These are phyloP conservation scores for Backusella tarrabulga DNA, from an alignment of 192 early-diverging fungal genomes.

Conservation along the genomic window DNA sequence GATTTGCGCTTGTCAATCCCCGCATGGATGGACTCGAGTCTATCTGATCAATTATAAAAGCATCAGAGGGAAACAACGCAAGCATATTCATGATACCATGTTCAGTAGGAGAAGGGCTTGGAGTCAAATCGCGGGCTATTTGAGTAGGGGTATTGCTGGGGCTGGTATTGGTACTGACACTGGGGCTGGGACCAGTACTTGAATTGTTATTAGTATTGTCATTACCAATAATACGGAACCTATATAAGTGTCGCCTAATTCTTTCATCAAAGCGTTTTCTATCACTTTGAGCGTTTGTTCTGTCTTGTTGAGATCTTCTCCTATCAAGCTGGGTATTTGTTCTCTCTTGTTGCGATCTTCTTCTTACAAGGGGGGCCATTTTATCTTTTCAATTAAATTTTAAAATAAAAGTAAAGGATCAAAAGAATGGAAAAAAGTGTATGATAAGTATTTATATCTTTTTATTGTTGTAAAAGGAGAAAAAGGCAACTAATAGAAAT, in stretches of 20 bases:
- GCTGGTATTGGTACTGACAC: background rate
- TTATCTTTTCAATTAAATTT: background rate
- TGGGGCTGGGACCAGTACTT: background rate
- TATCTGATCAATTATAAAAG: background rate
- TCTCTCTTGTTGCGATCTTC: background rate
- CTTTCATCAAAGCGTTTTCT: constrained; percentile 1
- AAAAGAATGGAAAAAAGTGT: background rate
- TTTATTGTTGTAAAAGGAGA: background rate
- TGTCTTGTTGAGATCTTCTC: background rate
- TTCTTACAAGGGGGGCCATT: background rate
- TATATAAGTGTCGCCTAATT: background rate
- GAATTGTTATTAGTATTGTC: background rate
- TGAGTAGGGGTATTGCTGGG: background rate
- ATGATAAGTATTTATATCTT: background rate
- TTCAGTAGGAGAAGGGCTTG: background rate
- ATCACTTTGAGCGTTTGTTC: background rate
- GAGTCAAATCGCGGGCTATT: background rate
- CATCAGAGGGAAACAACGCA: background rate
- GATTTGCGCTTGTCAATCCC: background rate
- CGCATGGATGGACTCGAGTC: background rate
- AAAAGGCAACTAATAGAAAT: background rate
- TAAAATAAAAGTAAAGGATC: background rate
- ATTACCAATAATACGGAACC: background rate
- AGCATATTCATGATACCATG: background rate
- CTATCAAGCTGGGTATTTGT: background rate